Evolutionary conservation across 441 rosid genomes (phyloP), one percentile per base, ranked within the genome.

Genomic region (Rhodomyrtus psidioides): DNA sequence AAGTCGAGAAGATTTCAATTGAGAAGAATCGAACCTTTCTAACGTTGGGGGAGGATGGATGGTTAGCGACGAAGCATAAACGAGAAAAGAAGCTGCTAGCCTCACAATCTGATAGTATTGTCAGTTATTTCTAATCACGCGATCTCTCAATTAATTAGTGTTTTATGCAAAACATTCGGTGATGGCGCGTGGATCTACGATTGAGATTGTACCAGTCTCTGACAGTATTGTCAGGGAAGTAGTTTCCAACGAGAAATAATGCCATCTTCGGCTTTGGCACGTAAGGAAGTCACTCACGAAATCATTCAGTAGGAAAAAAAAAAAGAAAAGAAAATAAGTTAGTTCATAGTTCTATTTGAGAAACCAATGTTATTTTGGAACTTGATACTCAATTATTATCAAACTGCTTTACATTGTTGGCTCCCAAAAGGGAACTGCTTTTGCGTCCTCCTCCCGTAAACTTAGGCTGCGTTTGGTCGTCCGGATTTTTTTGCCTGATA

Each of bases 1-100:
- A 7, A 55, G 23, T 4, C 4, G 9, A 55, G 24, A 55, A 3
- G 26, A 55, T 21, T 55, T 23, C 26, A 55, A 55, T 12, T 85
- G 44, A 55, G 74, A 76, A 55, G 9, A 51, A 55, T 21, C 56
- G 42, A 57, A 23, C 60, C 12, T 34, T 57, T 28, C 53, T 34
- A 14, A 39, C 6, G 12, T 39, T 14, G 82, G 74, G n/a, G 98
- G 95, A n/a, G n/a, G 44, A 93, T 54, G 28, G 95, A 91, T 82
- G 93, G 97, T 87, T 91, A 82, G 62, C 85, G 92, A 62, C 90
- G 94, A 12, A 94, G 93, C 98, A 94, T 93, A 90, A 96, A 95
- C 14, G 95, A 94, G 74, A 96, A 95, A 34, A n/a, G 34, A 34
- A 34, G 34, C 34, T 34, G 4, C 4, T 34, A 4, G 34, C 34